Conservation (phyloP, 345 rosid genomes). For the Eucalyptus pauciflora region DNA sequence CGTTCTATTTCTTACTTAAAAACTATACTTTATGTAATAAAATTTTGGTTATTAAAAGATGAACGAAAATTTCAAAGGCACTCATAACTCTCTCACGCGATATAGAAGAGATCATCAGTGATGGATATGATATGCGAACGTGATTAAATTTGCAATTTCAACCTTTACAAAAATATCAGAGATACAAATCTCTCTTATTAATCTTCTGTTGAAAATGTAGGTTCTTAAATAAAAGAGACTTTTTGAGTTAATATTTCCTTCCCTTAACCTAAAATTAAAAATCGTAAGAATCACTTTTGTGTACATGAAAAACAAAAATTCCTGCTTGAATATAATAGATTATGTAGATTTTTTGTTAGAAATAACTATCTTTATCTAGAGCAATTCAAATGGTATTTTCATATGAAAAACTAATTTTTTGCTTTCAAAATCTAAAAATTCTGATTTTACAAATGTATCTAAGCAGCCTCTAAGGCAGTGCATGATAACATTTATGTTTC, state of each 20-base stretch:
- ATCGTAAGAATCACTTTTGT: neutral
- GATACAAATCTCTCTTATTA: neutral
- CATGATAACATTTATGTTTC: too few species aligned
- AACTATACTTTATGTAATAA: neutral
- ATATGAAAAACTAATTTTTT: too few species aligned
- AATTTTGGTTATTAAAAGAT: neutral
- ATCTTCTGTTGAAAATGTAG: neutral
- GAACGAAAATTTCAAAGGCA: neutral
- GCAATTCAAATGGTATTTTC: neutral
- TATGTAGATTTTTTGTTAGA: neutral
- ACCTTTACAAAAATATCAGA: neutral
- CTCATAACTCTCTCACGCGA: neutral
- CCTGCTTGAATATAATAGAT: neutral
- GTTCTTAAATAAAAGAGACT: neutral
- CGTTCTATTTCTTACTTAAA: neutral
- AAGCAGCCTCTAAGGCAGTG: neutral
- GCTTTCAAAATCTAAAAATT: neutral
- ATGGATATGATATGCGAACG: neutral
- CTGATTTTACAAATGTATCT: neutral
- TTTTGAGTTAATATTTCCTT: neutral
- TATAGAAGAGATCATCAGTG: neutral
- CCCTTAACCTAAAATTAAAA: neutral
- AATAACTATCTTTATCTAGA: neutral
- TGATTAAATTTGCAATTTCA: neutral
- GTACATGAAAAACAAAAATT: neutral